Evolutionary conservation across 1,139 yeast genomes (phyloP), one percentile per base, ranked within the genome.

Genomic region (Debaryomycetaceae sp.): DNA sequence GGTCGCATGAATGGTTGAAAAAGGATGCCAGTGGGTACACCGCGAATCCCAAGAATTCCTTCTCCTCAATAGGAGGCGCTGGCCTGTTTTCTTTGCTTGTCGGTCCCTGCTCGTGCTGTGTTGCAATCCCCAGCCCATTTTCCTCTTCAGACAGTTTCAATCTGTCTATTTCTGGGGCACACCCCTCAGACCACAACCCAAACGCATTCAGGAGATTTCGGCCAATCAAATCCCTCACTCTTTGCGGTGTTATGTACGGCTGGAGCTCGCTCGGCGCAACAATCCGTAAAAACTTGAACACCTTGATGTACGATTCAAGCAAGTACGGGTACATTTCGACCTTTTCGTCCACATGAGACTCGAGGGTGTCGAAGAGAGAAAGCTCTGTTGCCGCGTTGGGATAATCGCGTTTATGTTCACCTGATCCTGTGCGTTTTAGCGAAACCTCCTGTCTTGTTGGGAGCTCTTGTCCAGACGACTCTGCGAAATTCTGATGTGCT

Each of bases 131-230:
- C n/a, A n/a, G n/a, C n/a, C n/a, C n/a, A n/a, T n/a, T n/a, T 28
- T 58, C 69, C 11, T 53, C 39, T 37, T 58, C 45, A 27, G 45
- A 41, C 1, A 49, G 43, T n/a, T n/a, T n/a, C n/a, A n/a, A n/a
- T n/a, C n/a, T n/a, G n/a, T n/a, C n/a, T n/a, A n/a, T n/a, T n/a
- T n/a, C n/a, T n/a, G n/a, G n/a, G n/a, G n/a, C n/a, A n/a, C n/a
- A n/a, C 3, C 51, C 40, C 3, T 49, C 42, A 26, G 79, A 74
- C 83, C 87, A 77, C 13, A 77, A 73, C 0, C 86, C 86, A 51
- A 78, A 78, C 0, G 86, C 78, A 44, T 78, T 78, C n/a, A 81
- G 78, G 22, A 77, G 66, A 37, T 76, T 80, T 23, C 67, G 57
- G 2, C 86, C 86, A 27, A 75, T 56, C 4, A 73, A 62, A 6